phyloP scores from a whole-genome alignment of 805 yeast species.

The Sungouiozyma ichnusensis region DNA sequence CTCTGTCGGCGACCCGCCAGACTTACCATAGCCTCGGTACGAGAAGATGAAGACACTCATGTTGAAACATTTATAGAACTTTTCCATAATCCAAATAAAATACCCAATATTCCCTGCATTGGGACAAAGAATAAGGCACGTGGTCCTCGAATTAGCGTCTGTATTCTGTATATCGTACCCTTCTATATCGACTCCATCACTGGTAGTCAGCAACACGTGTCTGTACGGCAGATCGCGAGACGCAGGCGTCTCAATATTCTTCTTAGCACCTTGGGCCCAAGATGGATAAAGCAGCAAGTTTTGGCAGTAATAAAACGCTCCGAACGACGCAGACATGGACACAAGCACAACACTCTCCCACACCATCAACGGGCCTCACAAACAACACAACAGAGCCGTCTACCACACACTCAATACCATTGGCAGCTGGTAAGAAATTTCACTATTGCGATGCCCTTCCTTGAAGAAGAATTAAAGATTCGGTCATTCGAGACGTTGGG shows the following conservation, averaged over 20 bases:
- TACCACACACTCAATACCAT: too few species aligned
- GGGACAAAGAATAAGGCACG: constrained; percentile 76
- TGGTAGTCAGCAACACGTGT: constrained; percentile 46
- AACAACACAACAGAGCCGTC: not conserved
- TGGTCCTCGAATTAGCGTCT: constrained; percentile 35
- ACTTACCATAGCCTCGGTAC: constrained; percentile 82
- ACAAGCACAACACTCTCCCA: constrained; percentile 20
- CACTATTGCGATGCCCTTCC: not conserved
- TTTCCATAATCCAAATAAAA: constrained; percentile 65
- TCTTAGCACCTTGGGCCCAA: constrained; percentile 61
- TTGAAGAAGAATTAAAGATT: too few species aligned
- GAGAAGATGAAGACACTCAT: constrained; percentile 77
- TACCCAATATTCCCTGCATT: constrained; percentile 96
- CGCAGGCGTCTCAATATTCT: constrained; percentile 65
- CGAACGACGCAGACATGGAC: constrained; percentile 34
- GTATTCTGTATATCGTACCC: constrained; percentile 37
- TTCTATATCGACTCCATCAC: constrained; percentile 60
- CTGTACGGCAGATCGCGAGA: constrained; percentile 56
- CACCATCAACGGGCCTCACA: not conserved
- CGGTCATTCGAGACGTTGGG: too few species aligned
- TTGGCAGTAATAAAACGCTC: constrained; percentile 56
- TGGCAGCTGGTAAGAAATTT: too few species aligned
- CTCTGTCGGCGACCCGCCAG: constrained; percentile 70
- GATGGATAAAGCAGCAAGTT: constrained; percentile 69
- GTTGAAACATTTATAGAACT: constrained; percentile 50